Percentiles rank a stretch among this genome's conserved stretches.
Evolutionary conservation across 371 early-diverging fungal genomes (phyloP).

Genomic region (Mucor mucedo): DNA sequence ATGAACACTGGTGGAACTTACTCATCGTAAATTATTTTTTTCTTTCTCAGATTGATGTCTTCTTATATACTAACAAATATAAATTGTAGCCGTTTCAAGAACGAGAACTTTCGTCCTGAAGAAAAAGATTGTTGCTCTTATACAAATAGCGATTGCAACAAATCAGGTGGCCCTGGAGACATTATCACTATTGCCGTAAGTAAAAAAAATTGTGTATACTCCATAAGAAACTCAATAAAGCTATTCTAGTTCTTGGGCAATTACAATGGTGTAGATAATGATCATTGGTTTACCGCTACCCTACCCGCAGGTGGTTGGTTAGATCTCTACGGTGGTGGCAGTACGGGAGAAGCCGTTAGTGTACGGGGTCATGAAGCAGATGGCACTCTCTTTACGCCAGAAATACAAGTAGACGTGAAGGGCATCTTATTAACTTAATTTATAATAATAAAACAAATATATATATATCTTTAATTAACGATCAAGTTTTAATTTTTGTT

Average conservation of each 20-base stretch:
- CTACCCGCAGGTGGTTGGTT: conserved; percentile 18
- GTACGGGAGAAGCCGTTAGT: not conserved
- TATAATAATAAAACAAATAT: conserved; percentile 2
- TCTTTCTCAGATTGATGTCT: not conserved
- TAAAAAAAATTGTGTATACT: too few species aligned
- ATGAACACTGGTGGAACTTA: conserved; percentile 1
- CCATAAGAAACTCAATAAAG: too few species aligned
- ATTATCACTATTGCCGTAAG: conserved; percentile 6
- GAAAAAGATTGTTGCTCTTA: conserved; percentile 27
- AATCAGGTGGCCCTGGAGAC: not conserved
- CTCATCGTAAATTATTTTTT: not conserved
- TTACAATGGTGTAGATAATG: not conserved
- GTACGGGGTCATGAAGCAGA: not conserved
- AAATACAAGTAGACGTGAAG: not conserved
- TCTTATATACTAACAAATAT: not conserved
- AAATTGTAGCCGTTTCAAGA: conserved; percentile 12
- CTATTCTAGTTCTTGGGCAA: not conserved
- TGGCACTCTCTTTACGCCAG: not conserved
- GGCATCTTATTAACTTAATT: not conserved
- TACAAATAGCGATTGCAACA: conserved; percentile 13
- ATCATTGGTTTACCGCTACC: not conserved
- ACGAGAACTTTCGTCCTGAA: not conserved
- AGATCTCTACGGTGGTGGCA: not conserved
- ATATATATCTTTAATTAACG: not conserved
- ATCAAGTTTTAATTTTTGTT: conserved; percentile 12